Evolutionary conservation across 441 rosid genomes (phyloP).

Genomic region (Corymbia calophylla): DNA sequence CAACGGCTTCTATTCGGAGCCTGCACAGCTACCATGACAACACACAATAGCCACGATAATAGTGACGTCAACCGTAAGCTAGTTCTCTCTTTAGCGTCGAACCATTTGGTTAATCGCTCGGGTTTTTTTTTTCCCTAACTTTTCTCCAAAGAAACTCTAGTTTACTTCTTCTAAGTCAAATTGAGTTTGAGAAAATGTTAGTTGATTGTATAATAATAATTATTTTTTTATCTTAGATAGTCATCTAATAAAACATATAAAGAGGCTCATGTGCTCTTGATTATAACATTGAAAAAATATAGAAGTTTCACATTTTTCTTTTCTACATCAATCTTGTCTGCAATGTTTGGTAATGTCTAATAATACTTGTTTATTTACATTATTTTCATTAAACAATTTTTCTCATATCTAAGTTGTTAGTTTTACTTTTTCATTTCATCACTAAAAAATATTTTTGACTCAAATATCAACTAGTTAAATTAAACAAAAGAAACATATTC

Average conservation of each 20-base stretch:
- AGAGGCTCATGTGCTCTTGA: neutral
- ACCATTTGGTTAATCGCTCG: accelerated
- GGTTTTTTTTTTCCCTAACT: neutral
- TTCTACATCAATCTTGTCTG: neutral
- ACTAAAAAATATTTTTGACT: neutral
- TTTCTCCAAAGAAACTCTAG: neutral
- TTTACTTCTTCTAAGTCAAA: neutral
- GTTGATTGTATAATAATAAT: neutral
- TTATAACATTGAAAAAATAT: too few relatives aligned
- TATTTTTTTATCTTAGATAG: neutral
- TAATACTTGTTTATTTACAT: neutral
- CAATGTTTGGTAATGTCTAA: neutral
- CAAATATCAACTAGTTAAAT: neutral
- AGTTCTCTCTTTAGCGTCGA: neutral
- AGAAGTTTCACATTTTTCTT: neutral
- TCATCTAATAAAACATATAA: neutral
- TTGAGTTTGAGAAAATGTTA: neutral
- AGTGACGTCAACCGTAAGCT: accelerated
- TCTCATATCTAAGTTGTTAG: neutral
- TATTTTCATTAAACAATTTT: neutral
- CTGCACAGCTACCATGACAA: neutral
- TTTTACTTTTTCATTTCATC: neutral
- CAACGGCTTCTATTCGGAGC: neutral
- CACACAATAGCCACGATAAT: neutral
- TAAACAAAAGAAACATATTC: neutral